A percentile compares a stretch with the other conserved stretches of the same genome.
Evolutionary conservation across 169 alveolate genomes (phyloP).

Genomic region (Cryptosporidium meleagridis): DNA sequence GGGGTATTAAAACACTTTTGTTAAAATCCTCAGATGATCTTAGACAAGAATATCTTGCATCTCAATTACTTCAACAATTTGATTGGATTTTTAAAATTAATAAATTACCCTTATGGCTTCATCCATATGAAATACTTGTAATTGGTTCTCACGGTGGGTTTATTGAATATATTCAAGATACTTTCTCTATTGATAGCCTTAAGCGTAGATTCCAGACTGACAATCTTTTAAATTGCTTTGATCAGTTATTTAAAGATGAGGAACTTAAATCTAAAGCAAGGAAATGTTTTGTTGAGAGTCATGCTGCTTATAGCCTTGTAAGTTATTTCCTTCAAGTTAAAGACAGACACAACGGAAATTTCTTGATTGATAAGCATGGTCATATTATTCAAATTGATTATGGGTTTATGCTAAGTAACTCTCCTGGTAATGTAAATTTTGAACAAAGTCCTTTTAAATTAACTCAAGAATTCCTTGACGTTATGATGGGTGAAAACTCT

Average conservation of each 20-base stretch:
- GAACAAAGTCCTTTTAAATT: conserved; percentile 97
- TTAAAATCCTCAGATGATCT: conserved; percentile 97
- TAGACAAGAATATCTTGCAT: conserved; percentile 94
- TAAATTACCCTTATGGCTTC: conserved; percentile 90
- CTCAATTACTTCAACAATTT: conserved; percentile 92
- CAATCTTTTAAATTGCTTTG: conserved; percentile 67
- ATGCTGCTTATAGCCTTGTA: conserved; percentile 95
- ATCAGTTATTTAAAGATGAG: conserved; percentile 32
- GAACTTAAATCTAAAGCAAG: conserved; percentile 52
- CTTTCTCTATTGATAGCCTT: conserved; percentile 87
- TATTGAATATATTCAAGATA: conserved; percentile 84
- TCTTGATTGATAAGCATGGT: conserved; percentile 93
- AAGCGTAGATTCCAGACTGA: conserved; percentile 80
- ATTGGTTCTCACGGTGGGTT: conserved; percentile 95
- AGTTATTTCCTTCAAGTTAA: conserved; percentile 92
- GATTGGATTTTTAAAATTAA: conserved; percentile 89
- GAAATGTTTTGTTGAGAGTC: conserved; percentile 91
- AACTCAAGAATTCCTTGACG: conserved; percentile 94
- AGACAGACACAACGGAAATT: conserved; percentile 97
- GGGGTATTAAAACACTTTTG: conserved; percentile 89
- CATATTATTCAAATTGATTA: conserved; percentile 95
- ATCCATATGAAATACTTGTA: conserved; percentile 94
- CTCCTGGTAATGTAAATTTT: conserved; percentile 96
- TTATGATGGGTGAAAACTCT: conserved; percentile 93
- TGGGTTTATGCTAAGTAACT: conserved; percentile 94